Evolutionary conservation across 192 early-diverging fungal genomes (phyloP).

Genomic region (Gaertneriomyces sp.): DNA sequence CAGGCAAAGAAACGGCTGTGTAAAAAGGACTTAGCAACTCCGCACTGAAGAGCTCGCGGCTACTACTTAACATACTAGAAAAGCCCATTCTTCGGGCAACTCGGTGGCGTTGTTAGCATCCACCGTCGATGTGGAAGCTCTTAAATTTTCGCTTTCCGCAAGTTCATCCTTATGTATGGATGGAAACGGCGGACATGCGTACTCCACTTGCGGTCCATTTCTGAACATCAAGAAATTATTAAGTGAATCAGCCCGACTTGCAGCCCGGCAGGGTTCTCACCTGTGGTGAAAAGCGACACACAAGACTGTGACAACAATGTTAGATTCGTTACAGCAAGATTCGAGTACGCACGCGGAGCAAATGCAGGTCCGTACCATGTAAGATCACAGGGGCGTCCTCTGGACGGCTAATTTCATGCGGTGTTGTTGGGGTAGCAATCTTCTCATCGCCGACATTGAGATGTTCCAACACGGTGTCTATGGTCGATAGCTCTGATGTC

Average conservation of each 20-base stretch:
- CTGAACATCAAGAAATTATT: slow-evolving; percentile 16
- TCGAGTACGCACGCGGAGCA: background rate
- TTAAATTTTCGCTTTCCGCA: slow-evolving; percentile 17
- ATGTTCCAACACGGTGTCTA: too few relatives aligned
- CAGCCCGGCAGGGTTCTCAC: slow-evolving; percentile 15
- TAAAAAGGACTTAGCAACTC: slow-evolving; percentile 1
- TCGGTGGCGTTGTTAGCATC: slow-evolving; percentile 36
- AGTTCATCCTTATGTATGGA: slow-evolving; percentile 11
- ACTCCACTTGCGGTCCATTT: slow-evolving; percentile 54
- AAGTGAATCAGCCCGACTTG: background rate
- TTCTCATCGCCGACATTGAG: too few relatives aligned
- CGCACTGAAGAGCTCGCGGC: background rate
- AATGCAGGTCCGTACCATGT: slow-evolving; percentile 1
- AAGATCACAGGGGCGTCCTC: slow-evolving; percentile 6
- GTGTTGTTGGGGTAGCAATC: too few relatives aligned
- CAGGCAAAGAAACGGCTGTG: slow-evolving; percentile 69
- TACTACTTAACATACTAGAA: slow-evolving; percentile 42
- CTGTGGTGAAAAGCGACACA: slow-evolving; percentile 53
- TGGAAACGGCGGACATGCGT: slow-evolving; percentile 49
- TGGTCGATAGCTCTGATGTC: too few relatives aligned
- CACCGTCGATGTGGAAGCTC: background rate
- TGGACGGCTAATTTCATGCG: too few relatives aligned
- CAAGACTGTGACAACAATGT: slow-evolving; percentile 27
- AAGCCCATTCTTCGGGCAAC: slow-evolving; percentile 78
- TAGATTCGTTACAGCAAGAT: slow-evolving; percentile 1